These are phyloP conservation scores for Suillus luteus DNA, from an alignment of 768 basidiomycete species.

Conservation along the genomic window DNA sequence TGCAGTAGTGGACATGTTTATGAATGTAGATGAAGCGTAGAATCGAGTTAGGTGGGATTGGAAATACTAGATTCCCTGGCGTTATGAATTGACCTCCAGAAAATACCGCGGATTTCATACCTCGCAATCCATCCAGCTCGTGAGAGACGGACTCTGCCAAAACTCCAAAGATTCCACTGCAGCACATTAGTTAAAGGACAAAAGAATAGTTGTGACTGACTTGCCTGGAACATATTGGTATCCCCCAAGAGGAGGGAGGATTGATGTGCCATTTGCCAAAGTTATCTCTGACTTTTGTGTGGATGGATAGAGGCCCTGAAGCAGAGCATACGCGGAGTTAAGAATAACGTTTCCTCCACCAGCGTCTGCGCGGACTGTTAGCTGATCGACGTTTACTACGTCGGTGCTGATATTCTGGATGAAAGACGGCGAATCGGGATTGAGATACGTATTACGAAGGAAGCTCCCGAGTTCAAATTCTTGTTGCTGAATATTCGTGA, in stretches of 20 bases:
- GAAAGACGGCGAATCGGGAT: neutral
- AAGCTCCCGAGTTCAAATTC: conserved; percentile 57
- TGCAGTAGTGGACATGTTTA: conserved; percentile 53
- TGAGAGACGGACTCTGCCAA: conserved; percentile 59
- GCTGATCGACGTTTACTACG: neutral
- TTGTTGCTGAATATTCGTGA: conserved; percentile 48
- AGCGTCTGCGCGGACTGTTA: neutral
- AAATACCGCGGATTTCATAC: conserved; percentile 26
- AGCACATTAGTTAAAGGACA: conserved; percentile 68
- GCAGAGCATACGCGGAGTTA: conserved; percentile 10
- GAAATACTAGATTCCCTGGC: conserved; percentile 26
- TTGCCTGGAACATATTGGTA: conserved; percentile 23
- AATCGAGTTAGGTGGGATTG: conserved; percentile 23
- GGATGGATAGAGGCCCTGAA: conserved; percentile 20
- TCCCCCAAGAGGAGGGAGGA: conserved; percentile 19
- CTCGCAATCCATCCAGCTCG: conserved; percentile 72
- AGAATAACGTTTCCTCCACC: neutral
- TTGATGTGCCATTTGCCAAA: conserved; percentile 19
- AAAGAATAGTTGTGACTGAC: conserved; percentile 18
- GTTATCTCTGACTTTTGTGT: conserved; percentile 19
- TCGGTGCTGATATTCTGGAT: neutral
- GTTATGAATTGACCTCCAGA: neutral
- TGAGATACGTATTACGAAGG: conserved; percentile 36
- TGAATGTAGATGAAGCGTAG: conserved; percentile 34
- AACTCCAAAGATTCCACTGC: conserved; percentile 62